Conservation (phyloP, 257 asterid genomes). For the Gentiana macrophylla region DNA sequence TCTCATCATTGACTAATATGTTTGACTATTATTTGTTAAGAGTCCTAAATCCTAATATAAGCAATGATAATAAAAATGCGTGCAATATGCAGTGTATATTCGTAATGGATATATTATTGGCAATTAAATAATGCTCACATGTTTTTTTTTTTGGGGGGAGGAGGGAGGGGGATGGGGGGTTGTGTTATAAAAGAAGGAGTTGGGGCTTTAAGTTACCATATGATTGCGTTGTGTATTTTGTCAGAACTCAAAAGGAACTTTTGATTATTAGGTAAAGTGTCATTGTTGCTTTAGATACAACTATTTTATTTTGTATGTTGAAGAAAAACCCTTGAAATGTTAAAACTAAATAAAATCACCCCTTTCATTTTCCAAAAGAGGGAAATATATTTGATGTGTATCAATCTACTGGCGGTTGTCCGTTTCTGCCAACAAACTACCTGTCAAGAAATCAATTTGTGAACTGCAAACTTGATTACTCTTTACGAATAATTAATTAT, state of each 20-base stretch:
- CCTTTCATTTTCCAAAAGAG: slow-evolving; percentile 7
- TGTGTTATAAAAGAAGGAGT: not conserved
- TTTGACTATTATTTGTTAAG: too few relatives aligned
- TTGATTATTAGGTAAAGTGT: slow-evolving; percentile 30
- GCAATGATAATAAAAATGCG: too few relatives aligned
- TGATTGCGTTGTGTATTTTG: not conserved
- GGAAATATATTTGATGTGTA: slow-evolving; percentile 8
- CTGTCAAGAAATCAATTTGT: not conserved
- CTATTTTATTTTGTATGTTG: slow-evolving; percentile 11
- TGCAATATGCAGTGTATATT: not conserved
- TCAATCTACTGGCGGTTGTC: slow-evolving; percentile 22
- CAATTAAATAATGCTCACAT: not conserved
- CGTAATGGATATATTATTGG: not conserved
- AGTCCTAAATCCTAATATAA: too few relatives aligned
- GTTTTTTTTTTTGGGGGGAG: not conserved
- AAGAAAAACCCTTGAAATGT: slow-evolving; percentile 23
- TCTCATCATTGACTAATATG: too few relatives aligned
- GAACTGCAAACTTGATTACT: not conserved
- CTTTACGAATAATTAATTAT: not conserved
- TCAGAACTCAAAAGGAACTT: not conserved
- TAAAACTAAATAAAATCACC: slow-evolving; percentile 16
- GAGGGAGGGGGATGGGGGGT: not conserved
- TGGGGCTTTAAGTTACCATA: too few relatives aligned
- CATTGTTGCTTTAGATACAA: slow-evolving; percentile 41
- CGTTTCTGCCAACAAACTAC: slow-evolving; percentile 37